These are phyloP conservation scores for Rhodamnia rubescens DNA, from an alignment of 345 rosid genomes.

Conservation along the genomic window DNA sequence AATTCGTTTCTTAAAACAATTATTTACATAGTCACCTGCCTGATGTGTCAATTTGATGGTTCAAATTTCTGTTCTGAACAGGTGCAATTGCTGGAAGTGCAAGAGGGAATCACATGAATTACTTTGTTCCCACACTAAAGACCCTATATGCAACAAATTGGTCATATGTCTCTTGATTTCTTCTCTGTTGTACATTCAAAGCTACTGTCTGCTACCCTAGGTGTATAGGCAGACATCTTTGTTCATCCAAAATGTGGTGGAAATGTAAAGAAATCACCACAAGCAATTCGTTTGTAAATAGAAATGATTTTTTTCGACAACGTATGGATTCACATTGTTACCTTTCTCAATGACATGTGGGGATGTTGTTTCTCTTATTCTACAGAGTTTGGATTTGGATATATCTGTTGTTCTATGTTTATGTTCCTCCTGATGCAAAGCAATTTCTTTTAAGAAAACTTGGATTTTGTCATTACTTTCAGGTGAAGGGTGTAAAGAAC, in stretches of 20 bases:
- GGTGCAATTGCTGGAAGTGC: constrained; percentile 51
- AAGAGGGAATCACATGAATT: constrained; percentile 46
- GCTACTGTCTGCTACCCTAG: neutral
- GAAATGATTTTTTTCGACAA: neutral
- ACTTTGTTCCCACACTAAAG: constrained; percentile 44
- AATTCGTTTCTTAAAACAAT: neutral
- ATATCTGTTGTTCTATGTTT: neutral
- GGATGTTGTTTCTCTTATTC: neutral
- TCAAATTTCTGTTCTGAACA: constrained; percentile 44
- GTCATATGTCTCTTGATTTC: constrained; percentile 6
- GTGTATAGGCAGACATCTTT: neutral
- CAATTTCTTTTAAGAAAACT: neutral
- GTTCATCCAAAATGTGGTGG: neutral
- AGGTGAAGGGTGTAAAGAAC: constrained; percentile 30
- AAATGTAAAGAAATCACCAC: neutral
- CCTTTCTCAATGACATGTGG: neutral
- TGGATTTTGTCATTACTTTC: constrained; percentile 20
- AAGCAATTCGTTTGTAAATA: neutral
- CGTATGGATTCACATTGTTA: neutral
- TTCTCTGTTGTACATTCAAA: too few species aligned
- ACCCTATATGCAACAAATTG: constrained; percentile 19
- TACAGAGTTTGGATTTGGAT: neutral
- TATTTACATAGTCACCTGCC: neutral
- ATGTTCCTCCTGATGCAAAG: neutral
- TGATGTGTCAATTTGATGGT: constrained; percentile 54